Conservation (phyloP, 1,284 basidiomycete species). For the Cutaneotrichosporon cyanovorans region DNA sequence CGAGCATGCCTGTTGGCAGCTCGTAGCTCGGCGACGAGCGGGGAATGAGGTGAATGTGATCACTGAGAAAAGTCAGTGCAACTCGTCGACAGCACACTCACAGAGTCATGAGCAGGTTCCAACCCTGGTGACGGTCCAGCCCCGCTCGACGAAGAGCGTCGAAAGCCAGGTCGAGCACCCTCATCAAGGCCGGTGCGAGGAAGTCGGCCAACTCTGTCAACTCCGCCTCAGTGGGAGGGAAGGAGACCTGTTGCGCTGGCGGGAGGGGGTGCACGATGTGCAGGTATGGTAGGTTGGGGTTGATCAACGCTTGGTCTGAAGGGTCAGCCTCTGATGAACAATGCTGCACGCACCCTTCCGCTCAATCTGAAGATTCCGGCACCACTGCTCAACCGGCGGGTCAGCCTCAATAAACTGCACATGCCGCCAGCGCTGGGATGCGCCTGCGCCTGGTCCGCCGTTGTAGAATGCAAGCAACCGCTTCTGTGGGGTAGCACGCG, state of each 20-base stretch:
- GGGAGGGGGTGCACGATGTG: conserved; percentile 58
- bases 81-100: conserved; percentile 15
- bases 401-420: conserved; percentile 67
- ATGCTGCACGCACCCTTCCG: conserved; percentile 51
- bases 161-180: conserved; percentile 67
- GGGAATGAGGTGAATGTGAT: conserved; percentile 76
- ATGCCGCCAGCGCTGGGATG: conserved; percentile 81
- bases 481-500: conserved; percentile 48
- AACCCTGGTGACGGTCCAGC: conserved; percentile 45
- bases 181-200: conserved; percentile 61
- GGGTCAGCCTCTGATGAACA: neutral
- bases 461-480: conserved; percentile 77
- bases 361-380: conserved; percentile 55
- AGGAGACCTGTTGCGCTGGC: conserved; percentile 48
- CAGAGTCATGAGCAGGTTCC: conserved; percentile 70
- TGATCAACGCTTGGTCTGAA: conserved; percentile 63
- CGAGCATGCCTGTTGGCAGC: conserved; percentile 45
- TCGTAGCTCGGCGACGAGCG: conserved; percentile 48
- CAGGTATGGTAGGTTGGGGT: conserved; percentile 63
- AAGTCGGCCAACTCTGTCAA: conserved; percentile 49
- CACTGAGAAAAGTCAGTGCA: conserved; percentile 31
- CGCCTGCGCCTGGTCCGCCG: conserved; percentile 70
- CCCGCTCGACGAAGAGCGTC: conserved; percentile 51
- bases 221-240: conserved; percentile 46
- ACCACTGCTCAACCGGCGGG: conserved; percentile 66